These are phyloP conservation scores for Hygrophorus russula DNA, from an alignment of 768 basidiomycete species.

Conservation along the genomic window DNA sequence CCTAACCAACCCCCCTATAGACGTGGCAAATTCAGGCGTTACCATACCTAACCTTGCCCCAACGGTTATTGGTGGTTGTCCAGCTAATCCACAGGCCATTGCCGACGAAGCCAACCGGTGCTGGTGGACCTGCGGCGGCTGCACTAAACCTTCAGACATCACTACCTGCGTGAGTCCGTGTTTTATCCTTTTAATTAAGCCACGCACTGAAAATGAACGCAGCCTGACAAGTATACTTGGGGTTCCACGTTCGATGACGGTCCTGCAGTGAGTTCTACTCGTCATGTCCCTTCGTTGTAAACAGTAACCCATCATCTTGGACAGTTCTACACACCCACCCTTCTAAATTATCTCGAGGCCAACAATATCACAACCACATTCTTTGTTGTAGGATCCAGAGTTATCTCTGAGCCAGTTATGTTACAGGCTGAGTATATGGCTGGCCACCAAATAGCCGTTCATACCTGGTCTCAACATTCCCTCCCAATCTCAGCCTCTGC, in stretches of 20 bases:
- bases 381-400: slow-evolving; percentile 80
- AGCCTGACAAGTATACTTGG: slow-evolving; percentile 46
- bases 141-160: slow-evolving; percentile 57
- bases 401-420: slow-evolving; percentile 55
- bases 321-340: slow-evolving; percentile 53
- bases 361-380: slow-evolving; percentile 69
- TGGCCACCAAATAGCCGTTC: slow-evolving; percentile 68
- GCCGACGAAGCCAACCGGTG: slow-evolving; percentile 43
- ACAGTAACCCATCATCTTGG: no score
- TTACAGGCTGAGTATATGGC: slow-evolving; percentile 67
- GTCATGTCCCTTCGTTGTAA: no score
- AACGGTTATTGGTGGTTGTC: slow-evolving; percentile 42
- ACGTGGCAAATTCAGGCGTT: slow-evolving; percentile 45
- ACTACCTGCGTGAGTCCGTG: slow-evolving; percentile 34
- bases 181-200: no score
- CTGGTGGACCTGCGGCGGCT: slow-evolving; percentile 79
- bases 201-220: no score
- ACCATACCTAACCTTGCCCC: slow-evolving; percentile 41
- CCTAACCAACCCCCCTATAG: slow-evolving; percentile 7
- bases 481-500: slow-evolving; percentile 72
- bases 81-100: slow-evolving; percentile 42
- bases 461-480: slow-evolving; percentile 60
- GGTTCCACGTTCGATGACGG: slow-evolving; percentile 66
- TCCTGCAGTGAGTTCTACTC: slow-evolving; percentile 31
- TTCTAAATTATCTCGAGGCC: slow-evolving; percentile 59